Base-by-base conservation (phyloP, 805 yeast species). In the Lipomyces kockii region DNA sequence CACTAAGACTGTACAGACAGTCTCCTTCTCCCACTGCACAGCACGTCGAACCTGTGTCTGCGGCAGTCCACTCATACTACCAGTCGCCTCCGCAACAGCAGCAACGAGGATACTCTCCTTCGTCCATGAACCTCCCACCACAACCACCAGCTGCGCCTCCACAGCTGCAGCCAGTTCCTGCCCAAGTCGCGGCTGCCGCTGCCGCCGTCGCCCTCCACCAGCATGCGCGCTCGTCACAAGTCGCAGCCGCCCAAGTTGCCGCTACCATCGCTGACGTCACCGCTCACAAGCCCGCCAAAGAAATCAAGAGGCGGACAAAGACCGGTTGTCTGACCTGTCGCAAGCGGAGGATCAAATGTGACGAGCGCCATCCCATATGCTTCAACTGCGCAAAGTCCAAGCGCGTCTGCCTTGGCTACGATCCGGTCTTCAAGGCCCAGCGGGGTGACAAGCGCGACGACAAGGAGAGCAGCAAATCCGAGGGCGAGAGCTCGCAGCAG, bases 281-380 rank as follows among this genome's bases (percentile, higher is more conserved):
- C 20, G 66, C 61, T 25, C 66, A 56, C 53, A 65, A 65, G 43
- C 63, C 66, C 11, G 52, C 56, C 34, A 64, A 64, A 60, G 71
- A 68, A 51, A 62, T 68, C 66, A 69, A 69, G 67, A 62, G 71
- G 29, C 64, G 73, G 53, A 74, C 76, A 17, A 73, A 74, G 49
- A 72, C 75, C 35, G 89, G 89, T 17, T 86, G 89, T 74, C 76
- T 84, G 61, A 86, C 88, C 11, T 87, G 91, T 73, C 83, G 90
- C 62, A 85, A 86, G 67, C 81, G 90, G 56, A 87, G 88, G 76
- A 85, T 87, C 80, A 87, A 87, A 74, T 87, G 91, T 76, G 90
- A 87, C 73, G 89, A 86, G 74, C 83, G 81, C 53, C 83, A 83
- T 63, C 91, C 91, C 0, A 83, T 83, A 43, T 87, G 91, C 75